Base-by-base conservation (phyloP, 2,329 filamentous ascomycete species). In the Talaromyces sp. region DNA sequence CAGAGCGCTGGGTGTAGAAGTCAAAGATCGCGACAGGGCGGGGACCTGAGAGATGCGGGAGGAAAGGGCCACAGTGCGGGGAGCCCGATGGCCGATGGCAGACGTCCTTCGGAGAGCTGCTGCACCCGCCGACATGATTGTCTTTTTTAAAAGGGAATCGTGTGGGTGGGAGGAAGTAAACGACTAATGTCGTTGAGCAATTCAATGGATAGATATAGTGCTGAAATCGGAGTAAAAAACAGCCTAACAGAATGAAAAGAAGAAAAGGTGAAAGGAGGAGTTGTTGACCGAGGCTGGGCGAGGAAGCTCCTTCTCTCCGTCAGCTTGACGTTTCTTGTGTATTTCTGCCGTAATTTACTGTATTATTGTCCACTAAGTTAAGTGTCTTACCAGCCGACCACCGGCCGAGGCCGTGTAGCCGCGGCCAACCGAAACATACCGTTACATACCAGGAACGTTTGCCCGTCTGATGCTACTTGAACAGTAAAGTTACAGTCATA, bases 21-120 rank as follows among this genome's bases (percentile, higher is more conserved):
- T 71, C 54, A 73, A 72, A 68, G 71, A 67, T 72, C 73, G 75
- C 56, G 56, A 59, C 69, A 75, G 76, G 70, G 73, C 70, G 64
- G 73, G 86, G 62, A 79, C 25, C 33, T 62, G 82, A 15, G 72
- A 72, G 69, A 82, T 77, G 66, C 80, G 82, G 71, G 79, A 76
- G 68, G 80, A 81, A 65, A 63, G 57, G n/a, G 77, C 73, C 68
- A 82, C 81, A 45, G 58, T 61, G 72, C 74, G 76, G 68, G 73
- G 76, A 73, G 73, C 71, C 68, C 76, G 74, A 72, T 75, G 74
- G 74, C 77, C 77, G 72, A 79, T 69, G 56, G 56, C 39, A 59
- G 56, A 59, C 22, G 37, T 59, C 70, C 78, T 75, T 75, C 76
- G 76, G 69, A 79, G 71, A 65, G 76, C 75, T 71, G 77, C 76